Conservation (phyloP, 768 basidiomycete genomes). For the Podaxis sp. region DNA sequence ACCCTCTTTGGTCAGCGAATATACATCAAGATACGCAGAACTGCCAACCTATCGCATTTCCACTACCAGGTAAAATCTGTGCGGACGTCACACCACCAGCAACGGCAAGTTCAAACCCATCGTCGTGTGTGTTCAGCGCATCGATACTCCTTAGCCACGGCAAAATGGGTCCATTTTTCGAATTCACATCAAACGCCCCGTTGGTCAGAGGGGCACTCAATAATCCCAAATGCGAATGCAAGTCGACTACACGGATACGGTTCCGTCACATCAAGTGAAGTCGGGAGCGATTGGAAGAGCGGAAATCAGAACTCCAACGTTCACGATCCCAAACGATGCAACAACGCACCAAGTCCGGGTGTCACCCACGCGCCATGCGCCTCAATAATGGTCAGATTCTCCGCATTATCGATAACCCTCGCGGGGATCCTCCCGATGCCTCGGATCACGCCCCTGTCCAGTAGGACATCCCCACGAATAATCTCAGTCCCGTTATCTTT, state of each 20-base stretch:
- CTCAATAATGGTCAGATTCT: constrained; percentile 51
- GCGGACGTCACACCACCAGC: constrained; percentile 87
- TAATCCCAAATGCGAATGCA: constrained; percentile 81
- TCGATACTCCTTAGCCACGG: constrained; percentile 84
- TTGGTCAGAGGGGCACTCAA: constrained; percentile 55
- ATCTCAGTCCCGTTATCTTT: constrained; percentile 48
- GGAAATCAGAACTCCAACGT: background rate
- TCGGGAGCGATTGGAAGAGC: too few relatives aligned
- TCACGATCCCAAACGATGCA: constrained; percentile 3
- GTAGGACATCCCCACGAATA: constrained; percentile 59
- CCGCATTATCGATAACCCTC: constrained; percentile 27
- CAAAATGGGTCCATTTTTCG: constrained; percentile 58
- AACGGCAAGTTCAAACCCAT: constrained; percentile 65
- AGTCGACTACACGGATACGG: constrained; percentile 43
- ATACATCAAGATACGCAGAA: background rate
- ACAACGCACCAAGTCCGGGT: constrained; percentile 52
- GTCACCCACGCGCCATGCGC: constrained; percentile 67
- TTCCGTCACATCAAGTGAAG: background rate
- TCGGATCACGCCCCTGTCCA: constrained; percentile 63
- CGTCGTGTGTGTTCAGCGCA: constrained; percentile 83
- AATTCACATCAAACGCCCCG: constrained; percentile 58
- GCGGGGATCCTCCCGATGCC: constrained; percentile 50
- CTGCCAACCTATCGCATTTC: constrained; percentile 63
- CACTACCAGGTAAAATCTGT: constrained; percentile 75
- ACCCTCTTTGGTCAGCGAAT: background rate